phyloP scores from a whole-genome alignment of 1,284 basidiomycete genomes.

The Mycosarcoma maydis region DNA sequence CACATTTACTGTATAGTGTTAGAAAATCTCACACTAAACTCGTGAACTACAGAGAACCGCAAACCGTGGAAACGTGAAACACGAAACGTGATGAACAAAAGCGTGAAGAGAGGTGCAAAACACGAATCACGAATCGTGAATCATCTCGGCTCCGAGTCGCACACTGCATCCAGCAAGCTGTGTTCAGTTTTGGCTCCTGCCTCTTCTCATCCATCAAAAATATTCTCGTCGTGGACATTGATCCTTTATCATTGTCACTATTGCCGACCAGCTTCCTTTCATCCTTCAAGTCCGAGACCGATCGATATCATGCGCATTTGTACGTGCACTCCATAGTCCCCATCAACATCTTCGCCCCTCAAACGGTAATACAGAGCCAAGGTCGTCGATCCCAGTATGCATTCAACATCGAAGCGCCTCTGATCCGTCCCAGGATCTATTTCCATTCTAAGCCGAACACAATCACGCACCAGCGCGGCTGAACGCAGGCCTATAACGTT shows the following conservation, averaged over 20 bases:
- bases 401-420: neutral
- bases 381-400: constrained; percentile 6
- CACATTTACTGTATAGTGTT: too few relatives aligned
- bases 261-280: too few relatives aligned
- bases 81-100: too few relatives aligned
- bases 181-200: constrained; percentile 1
- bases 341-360: neutral
- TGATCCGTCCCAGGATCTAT: neutral
- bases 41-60: too few relatives aligned
- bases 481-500: too few relatives aligned
- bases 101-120: too few relatives aligned
- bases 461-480: too few relatives aligned
- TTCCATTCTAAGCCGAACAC: too few relatives aligned
- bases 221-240: neutral
- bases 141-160: constrained; percentile 30
- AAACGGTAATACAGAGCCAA: neutral
- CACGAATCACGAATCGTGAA: too few relatives aligned
- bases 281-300: neutral
- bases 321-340: neutral
- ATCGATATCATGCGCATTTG: neutral
- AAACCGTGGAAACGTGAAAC: too few relatives aligned
- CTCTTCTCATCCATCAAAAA: constrained; percentile 4
- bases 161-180: neutral
- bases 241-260: too few relatives aligned
- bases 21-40: too few relatives aligned